phyloP scores from a whole-genome alignment of 2,329 filamentous ascomycete genomes.

The Camptophora hylomeconis region DNA sequence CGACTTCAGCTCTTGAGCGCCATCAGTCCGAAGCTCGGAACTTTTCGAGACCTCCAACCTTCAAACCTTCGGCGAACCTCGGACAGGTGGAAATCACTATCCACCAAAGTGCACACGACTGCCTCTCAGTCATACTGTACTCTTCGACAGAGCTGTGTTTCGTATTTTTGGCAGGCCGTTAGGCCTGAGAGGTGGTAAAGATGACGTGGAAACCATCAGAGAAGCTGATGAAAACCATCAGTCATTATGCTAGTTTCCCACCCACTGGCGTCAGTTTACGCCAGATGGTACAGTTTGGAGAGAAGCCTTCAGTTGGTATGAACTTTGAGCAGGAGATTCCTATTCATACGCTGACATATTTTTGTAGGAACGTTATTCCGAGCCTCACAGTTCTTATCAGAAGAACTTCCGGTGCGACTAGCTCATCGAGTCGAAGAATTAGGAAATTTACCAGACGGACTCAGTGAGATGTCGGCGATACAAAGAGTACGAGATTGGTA shows the following conservation, averaged over 20 bases:
- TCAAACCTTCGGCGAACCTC: slow-evolving; percentile 7
- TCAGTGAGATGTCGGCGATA: slow-evolving; percentile 97
- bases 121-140: slow-evolving; percentile 3
- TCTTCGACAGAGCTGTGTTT: slow-evolving; percentile 10
- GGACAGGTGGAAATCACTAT: slow-evolving; percentile 2
- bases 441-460: slow-evolving; percentile 78
- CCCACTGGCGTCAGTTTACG: slow-evolving; percentile 90
- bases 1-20: too few species aligned
- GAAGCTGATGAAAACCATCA: slow-evolving; percentile 90
- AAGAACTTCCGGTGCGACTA: slow-evolving; percentile 92
- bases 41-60: too few species aligned
- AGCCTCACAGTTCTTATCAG: slow-evolving; percentile 93
- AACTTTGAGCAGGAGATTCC: slow-evolving; percentile 3
- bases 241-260: slow-evolving; percentile 92
- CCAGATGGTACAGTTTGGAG: slow-evolving; percentile 98
- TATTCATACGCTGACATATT: slow-evolving; percentile 2
- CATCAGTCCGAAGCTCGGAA: too few species aligned
- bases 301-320: slow-evolving; percentile 78
- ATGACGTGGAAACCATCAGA: slow-evolving; percentile 94
- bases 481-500: slow-evolving; percentile 96
- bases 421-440: slow-evolving; percentile 95
- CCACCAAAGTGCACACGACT: slow-evolving; percentile 3
- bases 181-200: slow-evolving; percentile 19
- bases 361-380: slow-evolving; percentile 77
- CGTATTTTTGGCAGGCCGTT: slow-evolving; percentile 16